Conservation (phyloP, 257 asterid species). For the Verbena officinalis region DNA sequence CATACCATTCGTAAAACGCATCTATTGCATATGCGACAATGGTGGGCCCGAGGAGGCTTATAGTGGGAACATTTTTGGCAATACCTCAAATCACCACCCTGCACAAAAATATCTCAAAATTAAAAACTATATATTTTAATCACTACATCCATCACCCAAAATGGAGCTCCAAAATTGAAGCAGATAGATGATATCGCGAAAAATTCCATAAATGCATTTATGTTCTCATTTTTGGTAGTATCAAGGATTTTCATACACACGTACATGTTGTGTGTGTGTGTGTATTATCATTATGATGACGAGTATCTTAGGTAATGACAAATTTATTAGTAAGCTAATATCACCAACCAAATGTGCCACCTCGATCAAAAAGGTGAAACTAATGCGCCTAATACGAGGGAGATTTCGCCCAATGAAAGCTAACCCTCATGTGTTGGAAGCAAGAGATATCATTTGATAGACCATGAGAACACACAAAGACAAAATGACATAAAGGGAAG, state of each 20-base stretch:
- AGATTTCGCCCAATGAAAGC: conserved; percentile 15
- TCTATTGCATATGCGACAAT: conserved; percentile 86
- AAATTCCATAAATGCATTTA: not conserved
- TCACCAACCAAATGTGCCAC: conserved; percentile 18
- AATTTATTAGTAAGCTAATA: conserved; percentile 4
- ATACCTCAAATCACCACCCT: conserved; percentile 93
- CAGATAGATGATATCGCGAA: not conserved
- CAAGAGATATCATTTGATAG: conserved; percentile 12
- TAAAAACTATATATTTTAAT: conserved; percentile 18
- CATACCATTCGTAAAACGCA: conserved; percentile 95
- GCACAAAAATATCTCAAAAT: conserved; percentile 33
- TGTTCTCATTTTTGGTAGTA: conserved; percentile 5
- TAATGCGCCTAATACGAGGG: conserved; percentile 8
- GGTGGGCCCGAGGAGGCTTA: conserved; percentile 98
- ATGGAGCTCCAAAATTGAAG: not conserved
- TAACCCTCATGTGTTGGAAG: conserved; percentile 1
- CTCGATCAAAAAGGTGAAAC: conserved; percentile 2
- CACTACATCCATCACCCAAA: conserved; percentile 8
- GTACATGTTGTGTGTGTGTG: not conserved
- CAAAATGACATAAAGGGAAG: not conserved
- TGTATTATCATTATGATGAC: not conserved
- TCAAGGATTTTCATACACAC: not conserved
- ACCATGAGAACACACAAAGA: not conserved
- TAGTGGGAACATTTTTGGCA: conserved; percentile 87
- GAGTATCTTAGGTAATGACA: conserved; percentile 20